Percentiles rank a stretch among this genome's conserved stretches.
These are phyloP conservation scores for Kregervanrija delftensis DNA, from an alignment of 805 yeast species.

Conservation along the genomic window DNA sequence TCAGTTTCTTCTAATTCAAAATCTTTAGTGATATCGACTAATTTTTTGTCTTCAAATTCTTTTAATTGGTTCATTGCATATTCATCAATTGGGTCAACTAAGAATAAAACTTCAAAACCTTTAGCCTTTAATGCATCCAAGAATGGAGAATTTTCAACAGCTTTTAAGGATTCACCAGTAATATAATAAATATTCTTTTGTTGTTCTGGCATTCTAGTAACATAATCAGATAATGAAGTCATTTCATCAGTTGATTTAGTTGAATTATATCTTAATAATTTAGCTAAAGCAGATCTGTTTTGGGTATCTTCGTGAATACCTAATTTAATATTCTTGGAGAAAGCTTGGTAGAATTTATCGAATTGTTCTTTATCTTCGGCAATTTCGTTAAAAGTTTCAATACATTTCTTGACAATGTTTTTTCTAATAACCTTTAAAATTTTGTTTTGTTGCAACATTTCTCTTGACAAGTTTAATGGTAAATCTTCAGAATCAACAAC, in stretches of 20 bases:
- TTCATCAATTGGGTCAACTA: constrained; percentile 99
- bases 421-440: constrained; percentile 98
- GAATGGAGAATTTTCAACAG: constrained; percentile 99
- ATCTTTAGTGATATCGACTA: constrained; percentile 98
- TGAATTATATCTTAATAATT: constrained; percentile 93
- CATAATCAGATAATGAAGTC: constrained; percentile 94
- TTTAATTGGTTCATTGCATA: constrained; percentile 98
- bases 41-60: constrained; percentile 98
- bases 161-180: constrained; percentile 97
- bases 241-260: constrained; percentile 91
- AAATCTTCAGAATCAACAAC: constrained; percentile 99
- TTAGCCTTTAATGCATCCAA: constrained; percentile 97
- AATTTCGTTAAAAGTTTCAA: constrained; percentile 98
- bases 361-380: constrained; percentile 99
- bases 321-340: constrained; percentile 95
- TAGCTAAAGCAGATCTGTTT: constrained; percentile 93
- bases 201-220: constrained; percentile 99
- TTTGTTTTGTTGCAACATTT: constrained; percentile 99
- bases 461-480: constrained; percentile 99
- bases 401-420: constrained; percentile 97
- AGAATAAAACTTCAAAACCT: constrained; percentile 95
- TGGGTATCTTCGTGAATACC: constrained; percentile 99
- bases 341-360: constrained; percentile 96
- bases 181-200: constrained; percentile 99
- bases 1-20: constrained; percentile 97